Evolutionary conservation across 1,139 yeast species (phyloP).

Genomic region (Sugiyamaella xylanicola): DNA sequence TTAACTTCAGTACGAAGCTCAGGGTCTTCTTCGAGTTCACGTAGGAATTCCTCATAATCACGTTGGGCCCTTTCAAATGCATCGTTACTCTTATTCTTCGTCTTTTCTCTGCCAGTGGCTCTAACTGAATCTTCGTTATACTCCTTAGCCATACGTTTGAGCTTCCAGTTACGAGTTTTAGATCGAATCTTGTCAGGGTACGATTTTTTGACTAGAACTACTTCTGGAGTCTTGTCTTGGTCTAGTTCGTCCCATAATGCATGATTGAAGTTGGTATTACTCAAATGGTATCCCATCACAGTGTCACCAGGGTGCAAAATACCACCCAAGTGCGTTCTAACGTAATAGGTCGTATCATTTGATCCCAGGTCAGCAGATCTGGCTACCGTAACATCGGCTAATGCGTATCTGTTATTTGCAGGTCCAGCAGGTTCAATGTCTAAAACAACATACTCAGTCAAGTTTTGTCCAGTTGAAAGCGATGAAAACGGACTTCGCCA

Average conservation of each 20-base stretch:
- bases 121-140: constrained; percentile 58
- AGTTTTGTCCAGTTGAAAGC: constrained; percentile 70
- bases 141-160: constrained; percentile 98
- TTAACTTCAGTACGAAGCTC: constrained; percentile 88
- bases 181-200: constrained; percentile 74
- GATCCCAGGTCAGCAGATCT: constrained; percentile 87
- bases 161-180: constrained; percentile 85
- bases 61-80: constrained; percentile 73
- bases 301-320: constrained; percentile 96
- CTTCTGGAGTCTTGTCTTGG: constrained; percentile 68
- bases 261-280: constrained; percentile 84
- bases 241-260: constrained; percentile 80
- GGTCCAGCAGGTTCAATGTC: constrained; percentile 94
- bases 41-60: constrained; percentile 78
- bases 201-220: constrained; percentile 86
- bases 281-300: constrained; percentile 83
- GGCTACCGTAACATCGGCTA: constrained; percentile 90
- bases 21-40: constrained; percentile 92
- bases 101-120: constrained; percentile 36
- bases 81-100: constrained; percentile 71
- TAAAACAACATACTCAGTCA: constrained; percentile 84
- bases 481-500: constrained; percentile 85
- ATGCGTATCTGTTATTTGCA: constrained; percentile 71
- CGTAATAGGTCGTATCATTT: constrained; percentile 77
- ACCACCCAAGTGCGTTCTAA: constrained; percentile 91